These are phyloP conservation scores for Syzygium aromaticum DNA, from an alignment of 345 rosid genomes.

Conservation along the genomic window DNA sequence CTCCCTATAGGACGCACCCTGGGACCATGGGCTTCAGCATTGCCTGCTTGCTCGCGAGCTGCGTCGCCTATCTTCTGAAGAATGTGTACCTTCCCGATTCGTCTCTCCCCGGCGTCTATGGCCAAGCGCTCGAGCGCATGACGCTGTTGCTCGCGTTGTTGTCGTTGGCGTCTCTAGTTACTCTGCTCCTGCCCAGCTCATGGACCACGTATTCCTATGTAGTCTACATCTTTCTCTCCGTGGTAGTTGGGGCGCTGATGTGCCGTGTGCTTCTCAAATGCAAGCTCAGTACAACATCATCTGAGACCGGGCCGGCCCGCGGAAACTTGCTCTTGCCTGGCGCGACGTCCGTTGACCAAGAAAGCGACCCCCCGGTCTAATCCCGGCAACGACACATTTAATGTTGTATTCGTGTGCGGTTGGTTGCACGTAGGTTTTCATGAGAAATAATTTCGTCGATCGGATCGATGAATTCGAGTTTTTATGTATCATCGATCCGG, in stretches of 20 bases:
- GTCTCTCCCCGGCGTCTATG: background rate
- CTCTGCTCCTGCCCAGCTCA: background rate
- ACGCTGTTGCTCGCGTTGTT: background rate
- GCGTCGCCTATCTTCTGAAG: background rate
- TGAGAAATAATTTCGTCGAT: too few relatives aligned
- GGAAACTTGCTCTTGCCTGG: background rate
- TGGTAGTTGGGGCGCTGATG: background rate
- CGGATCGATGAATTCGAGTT: too few relatives aligned
- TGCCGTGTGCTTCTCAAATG: background rate
- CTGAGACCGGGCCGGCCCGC: background rate
- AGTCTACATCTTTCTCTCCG: background rate
- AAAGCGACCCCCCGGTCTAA: too few relatives aligned
- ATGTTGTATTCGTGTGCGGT: too few relatives aligned
- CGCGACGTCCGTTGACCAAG: background rate
- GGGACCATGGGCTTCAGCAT: background rate
- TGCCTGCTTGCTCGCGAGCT: background rate
- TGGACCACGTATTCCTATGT: background rate
- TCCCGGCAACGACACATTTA: too few relatives aligned
- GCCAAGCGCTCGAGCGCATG: background rate
- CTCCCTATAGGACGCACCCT: background rate
- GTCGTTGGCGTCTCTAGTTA: background rate
- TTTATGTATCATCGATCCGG: too few relatives aligned
- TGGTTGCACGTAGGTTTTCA: too few relatives aligned
- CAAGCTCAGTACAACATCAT: background rate
- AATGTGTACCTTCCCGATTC: background rate